Conservation (phyloP, 2,329 filamentous ascomycete species). For the Meredithiella fracta region DNA sequence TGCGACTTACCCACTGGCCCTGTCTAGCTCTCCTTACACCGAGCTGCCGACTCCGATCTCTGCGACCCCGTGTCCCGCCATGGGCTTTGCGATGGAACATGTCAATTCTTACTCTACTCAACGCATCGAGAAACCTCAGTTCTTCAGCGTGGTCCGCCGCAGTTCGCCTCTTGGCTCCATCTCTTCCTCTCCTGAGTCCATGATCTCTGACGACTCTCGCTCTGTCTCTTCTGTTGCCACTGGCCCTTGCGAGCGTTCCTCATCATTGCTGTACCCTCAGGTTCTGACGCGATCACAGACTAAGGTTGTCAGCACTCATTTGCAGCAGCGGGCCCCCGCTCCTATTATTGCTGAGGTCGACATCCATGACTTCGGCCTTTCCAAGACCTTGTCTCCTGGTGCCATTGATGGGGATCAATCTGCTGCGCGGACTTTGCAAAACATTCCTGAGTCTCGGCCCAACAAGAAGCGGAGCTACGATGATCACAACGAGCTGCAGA, state of each 20-base stretch:
- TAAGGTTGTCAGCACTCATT: slow-evolving; percentile 31
- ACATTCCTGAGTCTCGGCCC: slow-evolving; percentile 4
- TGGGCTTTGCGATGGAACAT: slow-evolving; percentile 44
- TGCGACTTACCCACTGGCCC: slow-evolving; percentile 28
- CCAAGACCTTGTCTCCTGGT: background rate
- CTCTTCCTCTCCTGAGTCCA: slow-evolving; percentile 49
- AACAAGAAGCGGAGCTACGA: slow-evolving; percentile 18
- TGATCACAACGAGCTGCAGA: slow-evolving; percentile 43
- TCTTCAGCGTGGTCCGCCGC: slow-evolving; percentile 37
- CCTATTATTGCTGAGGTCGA: slow-evolving; percentile 17
- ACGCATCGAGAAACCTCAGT: slow-evolving; percentile 31
- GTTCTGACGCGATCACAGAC: slow-evolving; percentile 23
- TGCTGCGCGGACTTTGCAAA: slow-evolving; percentile 8
- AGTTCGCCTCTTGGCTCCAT: slow-evolving; percentile 34
- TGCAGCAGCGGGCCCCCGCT: slow-evolving; percentile 35
- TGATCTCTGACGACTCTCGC: slow-evolving; percentile 46
- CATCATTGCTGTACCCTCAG: slow-evolving; percentile 43
- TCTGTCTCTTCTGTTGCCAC: slow-evolving; percentile 20
- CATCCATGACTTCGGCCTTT: slow-evolving; percentile 2
- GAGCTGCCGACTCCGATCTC: slow-evolving; percentile 35
- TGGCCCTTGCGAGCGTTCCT: slow-evolving; percentile 20
- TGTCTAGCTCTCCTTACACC: slow-evolving; percentile 27
- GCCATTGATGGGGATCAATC: slow-evolving; percentile 1
- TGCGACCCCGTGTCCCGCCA: slow-evolving; percentile 38
- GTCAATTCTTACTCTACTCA: slow-evolving; percentile 22